These are phyloP conservation scores for Monascus ruber DNA, from an alignment of 2,329 filamentous ascomycete genomes.

Conservation along the genomic window DNA sequence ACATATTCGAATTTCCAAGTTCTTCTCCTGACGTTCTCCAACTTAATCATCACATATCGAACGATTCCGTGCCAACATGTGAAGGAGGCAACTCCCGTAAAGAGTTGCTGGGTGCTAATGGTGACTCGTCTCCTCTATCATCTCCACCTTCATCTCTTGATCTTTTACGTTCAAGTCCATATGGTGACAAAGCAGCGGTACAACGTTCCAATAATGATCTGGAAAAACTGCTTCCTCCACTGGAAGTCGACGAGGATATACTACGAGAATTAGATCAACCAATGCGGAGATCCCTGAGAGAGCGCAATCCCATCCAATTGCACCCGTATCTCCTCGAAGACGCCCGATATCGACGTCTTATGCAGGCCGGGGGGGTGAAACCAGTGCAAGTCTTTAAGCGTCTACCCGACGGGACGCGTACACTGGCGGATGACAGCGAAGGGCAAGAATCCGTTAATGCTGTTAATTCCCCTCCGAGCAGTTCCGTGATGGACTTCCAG, in stretches of 20 bases:
- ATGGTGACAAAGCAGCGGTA: background rate
- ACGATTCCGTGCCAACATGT: slow-evolving; percentile 7
- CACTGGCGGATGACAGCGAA: slow-evolving; percentile 18
- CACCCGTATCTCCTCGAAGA: slow-evolving; percentile 38
- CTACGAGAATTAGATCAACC: slow-evolving; percentile 15
- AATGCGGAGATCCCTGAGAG: slow-evolving; percentile 25
- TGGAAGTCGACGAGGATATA: slow-evolving; percentile 18
- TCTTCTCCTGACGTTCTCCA: slow-evolving; percentile 30
- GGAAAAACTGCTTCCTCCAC: slow-evolving; percentile 9
- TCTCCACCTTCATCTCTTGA: slow-evolving; percentile 21
- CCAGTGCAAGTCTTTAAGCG: slow-evolving; percentile 26
- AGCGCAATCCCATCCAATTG: slow-evolving; percentile 38
- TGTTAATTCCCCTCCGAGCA: slow-evolving; percentile 20
- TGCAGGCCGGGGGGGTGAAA: slow-evolving; percentile 31
- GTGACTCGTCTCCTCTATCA: slow-evolving; percentile 24
- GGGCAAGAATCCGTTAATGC: slow-evolving; percentile 22
- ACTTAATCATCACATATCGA: slow-evolving; percentile 9
- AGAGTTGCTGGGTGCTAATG: slow-evolving; percentile 6
- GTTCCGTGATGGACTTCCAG: slow-evolving; percentile 18
- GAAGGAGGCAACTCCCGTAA: slow-evolving; percentile 2
- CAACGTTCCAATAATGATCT: slow-evolving; percentile 1
- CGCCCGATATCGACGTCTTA: slow-evolving; percentile 31
- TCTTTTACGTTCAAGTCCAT: background rate
- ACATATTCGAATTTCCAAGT: slow-evolving; percentile 4
- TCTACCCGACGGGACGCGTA: slow-evolving; percentile 3